Base-by-base conservation (phyloP, 805 yeast species). In the Torulaspora delbrueckii region DNA sequence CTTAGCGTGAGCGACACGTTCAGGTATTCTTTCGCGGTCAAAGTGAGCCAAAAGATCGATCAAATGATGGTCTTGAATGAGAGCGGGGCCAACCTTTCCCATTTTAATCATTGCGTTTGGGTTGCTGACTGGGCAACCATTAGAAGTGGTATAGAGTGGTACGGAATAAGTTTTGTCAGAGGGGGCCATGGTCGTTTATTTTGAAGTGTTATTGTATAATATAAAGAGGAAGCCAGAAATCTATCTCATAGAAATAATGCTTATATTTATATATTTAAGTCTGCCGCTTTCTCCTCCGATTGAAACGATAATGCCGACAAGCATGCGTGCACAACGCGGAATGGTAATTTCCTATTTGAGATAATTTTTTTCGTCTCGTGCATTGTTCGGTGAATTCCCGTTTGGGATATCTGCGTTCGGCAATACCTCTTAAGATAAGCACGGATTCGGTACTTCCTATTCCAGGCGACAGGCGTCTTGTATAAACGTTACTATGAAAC, bases 1-100 rank as follows among this genome's bases (percentile, higher is more conserved):
- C 62, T 76, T 76, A 42, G 82, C 82, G 59, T 77, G 82, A 35
- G 76, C 82, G 37, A 77, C 81, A 48, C 82, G 72, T 63, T 77
- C 82, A 23, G 82, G 82, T 40, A 76, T 73, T 28, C 53, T 44
- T 61, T 77, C 82, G 45, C 77, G 70, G 64, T 77, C 79, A 54
- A 77, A 77, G 58, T 77, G 81, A 16, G 79, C 69, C 24, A 77
- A 62, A 45, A 69, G 60, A 54, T 77, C 82, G 41, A 76, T 61
- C 50, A 77, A 65, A 62, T 76, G 75, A 63, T 70, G 72, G 62
- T 77, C 82, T 59, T 77, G 81, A 32, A 77, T 61, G 41, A 77
- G 66, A 45, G 76, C 65, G 7, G 81, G 81, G 18, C 82, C 82
- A 37, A 61, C 25, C 28, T 22, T 38, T 10, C 47, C 47, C 43